phyloP scores from a whole-genome alignment of 345 rosid genomes.

The Carallia brachiata region DNA sequence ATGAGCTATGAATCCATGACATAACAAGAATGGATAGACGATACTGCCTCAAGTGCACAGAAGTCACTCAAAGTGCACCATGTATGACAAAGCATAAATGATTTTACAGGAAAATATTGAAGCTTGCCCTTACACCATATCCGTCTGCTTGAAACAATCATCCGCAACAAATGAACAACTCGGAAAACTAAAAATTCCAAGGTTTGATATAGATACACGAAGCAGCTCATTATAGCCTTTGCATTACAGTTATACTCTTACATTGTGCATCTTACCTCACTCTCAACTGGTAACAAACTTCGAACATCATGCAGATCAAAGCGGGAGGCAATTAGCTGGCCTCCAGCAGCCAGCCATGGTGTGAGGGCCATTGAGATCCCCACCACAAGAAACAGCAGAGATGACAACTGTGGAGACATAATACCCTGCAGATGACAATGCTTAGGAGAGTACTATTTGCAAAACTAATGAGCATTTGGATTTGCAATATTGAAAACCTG shows the following conservation, averaged over 20 bases:
- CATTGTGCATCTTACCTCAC: slow-evolving; percentile 62
- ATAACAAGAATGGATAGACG: not conserved
- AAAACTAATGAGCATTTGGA: slow-evolving; percentile 1
- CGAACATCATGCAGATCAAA: slow-evolving; percentile 96
- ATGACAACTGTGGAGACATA: slow-evolving; percentile 88
- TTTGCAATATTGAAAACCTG: slow-evolving; percentile 48
- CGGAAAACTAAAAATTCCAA: slow-evolving; percentile 9
- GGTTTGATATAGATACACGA: too few species aligned
- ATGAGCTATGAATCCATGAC: too few species aligned
- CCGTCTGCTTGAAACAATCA: not conserved
- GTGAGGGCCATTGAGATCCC: slow-evolving; percentile 98
- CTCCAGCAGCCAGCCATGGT: slow-evolving; percentile 99
- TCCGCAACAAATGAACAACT: not conserved
- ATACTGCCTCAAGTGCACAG: not conserved
- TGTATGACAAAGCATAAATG: not conserved
- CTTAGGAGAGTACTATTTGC: slow-evolving; percentile 11
- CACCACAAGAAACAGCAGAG: slow-evolving; percentile 91
- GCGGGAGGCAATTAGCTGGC: slow-evolving; percentile 92
- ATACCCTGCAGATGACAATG: slow-evolving; percentile 65
- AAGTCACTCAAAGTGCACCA: not conserved
- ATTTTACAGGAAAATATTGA: not conserved
- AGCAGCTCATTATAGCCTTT: too few species aligned
- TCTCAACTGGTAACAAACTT: slow-evolving; percentile 90
- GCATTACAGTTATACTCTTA: not conserved
- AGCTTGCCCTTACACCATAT: not conserved